A percentile compares a stretch with the other conserved stretches of the same genome.
Conservation (phyloP, 805 yeast species). For the Torulaspora microellipsoides region DNA sequence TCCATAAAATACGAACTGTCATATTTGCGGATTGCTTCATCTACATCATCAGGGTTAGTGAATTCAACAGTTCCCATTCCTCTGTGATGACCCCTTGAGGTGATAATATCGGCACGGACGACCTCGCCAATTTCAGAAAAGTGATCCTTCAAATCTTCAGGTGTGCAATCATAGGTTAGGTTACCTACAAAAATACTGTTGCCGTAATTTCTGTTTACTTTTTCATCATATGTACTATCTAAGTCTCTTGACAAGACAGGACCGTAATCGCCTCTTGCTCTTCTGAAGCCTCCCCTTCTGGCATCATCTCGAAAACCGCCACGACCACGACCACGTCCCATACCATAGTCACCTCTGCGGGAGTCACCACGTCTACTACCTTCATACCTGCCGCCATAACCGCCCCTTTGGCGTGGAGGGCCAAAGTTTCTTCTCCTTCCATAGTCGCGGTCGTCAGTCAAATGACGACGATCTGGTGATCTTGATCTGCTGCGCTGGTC, state of each 20-base stretch:
- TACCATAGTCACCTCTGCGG: constrained; percentile 29
- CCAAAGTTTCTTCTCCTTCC: constrained; percentile 24
- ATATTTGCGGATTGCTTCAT: constrained; percentile 60
- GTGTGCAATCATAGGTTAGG: constrained; percentile 57
- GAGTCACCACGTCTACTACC: constrained; percentile 37
- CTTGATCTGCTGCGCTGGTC: constrained; percentile 19
- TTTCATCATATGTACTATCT: constrained; percentile 33
- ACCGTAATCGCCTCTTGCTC: constrained; percentile 19
- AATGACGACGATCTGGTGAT: constrained; percentile 19
- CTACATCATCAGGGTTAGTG: constrained; percentile 57
- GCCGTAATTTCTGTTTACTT: constrained; percentile 51
- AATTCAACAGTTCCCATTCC: constrained; percentile 92
- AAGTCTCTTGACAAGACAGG: constrained; percentile 15
- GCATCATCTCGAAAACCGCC: constrained; percentile 20
- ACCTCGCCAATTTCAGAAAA: constrained; percentile 59
- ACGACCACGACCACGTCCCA: constrained; percentile 25
- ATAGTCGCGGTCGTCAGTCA: constrained; percentile 11
- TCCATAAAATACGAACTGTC: constrained; percentile 62
- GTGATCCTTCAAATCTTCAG: constrained; percentile 53
- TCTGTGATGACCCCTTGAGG: constrained; percentile 69
- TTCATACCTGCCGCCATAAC: constrained; percentile 37
- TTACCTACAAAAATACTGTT: constrained; percentile 70
- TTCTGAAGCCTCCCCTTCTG: constrained; percentile 24
- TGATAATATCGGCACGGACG: constrained; percentile 74
- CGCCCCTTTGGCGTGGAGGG: constrained; percentile 33